Conservation (phyloP, 257 asterid species). For the Plantago major region DNA sequence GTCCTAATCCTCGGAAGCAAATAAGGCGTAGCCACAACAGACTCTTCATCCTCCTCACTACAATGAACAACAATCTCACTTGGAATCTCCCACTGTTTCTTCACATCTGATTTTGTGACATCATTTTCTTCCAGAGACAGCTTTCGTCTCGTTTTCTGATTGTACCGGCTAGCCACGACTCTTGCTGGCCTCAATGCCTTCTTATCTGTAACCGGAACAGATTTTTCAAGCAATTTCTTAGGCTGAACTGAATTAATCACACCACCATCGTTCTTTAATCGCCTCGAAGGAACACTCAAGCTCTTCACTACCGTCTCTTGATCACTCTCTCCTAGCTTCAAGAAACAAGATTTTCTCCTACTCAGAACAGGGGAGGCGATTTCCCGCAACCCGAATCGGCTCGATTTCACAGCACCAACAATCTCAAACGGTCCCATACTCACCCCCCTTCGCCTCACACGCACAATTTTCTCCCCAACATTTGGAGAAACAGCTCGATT, state of each 20-base stretch:
- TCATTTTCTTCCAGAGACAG: too few relatives aligned
- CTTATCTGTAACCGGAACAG: constrained; percentile 36
- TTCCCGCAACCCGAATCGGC: constrained; percentile 34
- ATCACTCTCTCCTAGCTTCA: constrained; percentile 63
- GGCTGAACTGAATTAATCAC: constrained; percentile 63
- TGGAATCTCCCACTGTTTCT: constrained; percentile 92
- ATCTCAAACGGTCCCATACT: constrained; percentile 86
- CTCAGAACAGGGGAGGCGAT: constrained; percentile 55
- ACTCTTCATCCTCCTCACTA: constrained; percentile 40
- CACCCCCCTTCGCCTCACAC: constrained; percentile 45
- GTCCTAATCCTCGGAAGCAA: constrained; percentile 66
- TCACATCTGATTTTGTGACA: constrained; percentile 29
- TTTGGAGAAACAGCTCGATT: constrained; percentile 54
- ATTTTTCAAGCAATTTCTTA: constrained; percentile 70
- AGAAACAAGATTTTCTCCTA: constrained; percentile 71
- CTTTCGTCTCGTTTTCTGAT: constrained; percentile 38
- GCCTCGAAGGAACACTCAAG: constrained; percentile 42
- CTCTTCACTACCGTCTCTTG: constrained; percentile 49
- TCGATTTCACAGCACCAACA: constrained; percentile 31
- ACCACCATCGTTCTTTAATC: constrained; percentile 55
- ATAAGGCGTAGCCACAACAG: constrained; percentile 34
- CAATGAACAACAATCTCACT: constrained; percentile 62
- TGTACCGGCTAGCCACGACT: constrained; percentile 79
- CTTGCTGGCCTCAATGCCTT: constrained; percentile 69
- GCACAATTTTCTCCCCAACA: constrained; percentile 52